Conservation (phyloP, 306 rosid genomes). For the Quercus berberidifolia region DNA sequence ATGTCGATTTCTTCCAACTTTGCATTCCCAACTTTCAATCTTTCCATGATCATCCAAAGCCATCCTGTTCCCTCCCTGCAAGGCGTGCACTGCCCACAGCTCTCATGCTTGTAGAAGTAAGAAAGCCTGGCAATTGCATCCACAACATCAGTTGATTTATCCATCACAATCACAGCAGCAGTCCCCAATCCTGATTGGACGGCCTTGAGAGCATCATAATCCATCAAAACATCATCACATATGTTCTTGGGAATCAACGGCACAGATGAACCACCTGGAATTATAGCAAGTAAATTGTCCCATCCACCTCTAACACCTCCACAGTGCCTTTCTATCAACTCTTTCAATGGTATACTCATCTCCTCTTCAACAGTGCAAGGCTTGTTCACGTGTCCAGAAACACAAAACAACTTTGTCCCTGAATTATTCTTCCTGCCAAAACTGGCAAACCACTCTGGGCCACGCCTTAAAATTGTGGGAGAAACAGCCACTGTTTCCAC, state of each 20-base stretch:
- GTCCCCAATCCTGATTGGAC: slow-evolving; percentile 88
- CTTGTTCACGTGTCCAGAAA: slow-evolving; percentile 96
- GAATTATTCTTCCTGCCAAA: slow-evolving; percentile 98
- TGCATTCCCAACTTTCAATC: slow-evolving; percentile 96
- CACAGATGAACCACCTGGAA: slow-evolving; percentile 99
- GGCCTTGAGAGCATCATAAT: slow-evolving; percentile 94
- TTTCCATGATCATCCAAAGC: slow-evolving; percentile 99
- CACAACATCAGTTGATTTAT: slow-evolving; percentile 90
- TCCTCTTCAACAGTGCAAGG: slow-evolving; percentile 99
- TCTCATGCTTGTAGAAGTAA: slow-evolving; percentile 97
- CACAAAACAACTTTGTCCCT: slow-evolving; percentile 86
- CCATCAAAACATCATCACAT: slow-evolving; percentile 95
- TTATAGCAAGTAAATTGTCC: slow-evolving; percentile 91
- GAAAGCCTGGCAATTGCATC: slow-evolving; percentile 99
- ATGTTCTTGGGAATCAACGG: slow-evolving; percentile 84
- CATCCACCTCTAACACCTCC: slow-evolving; percentile 99
- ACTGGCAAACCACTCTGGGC: slow-evolving; percentile 98
- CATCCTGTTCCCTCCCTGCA: slow-evolving; percentile 99
- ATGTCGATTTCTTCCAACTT: slow-evolving; percentile 96
- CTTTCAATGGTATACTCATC: slow-evolving; percentile 95
- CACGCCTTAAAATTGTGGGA: slow-evolving; percentile 95
- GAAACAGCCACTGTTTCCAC: slow-evolving; percentile 99
- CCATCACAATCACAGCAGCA: slow-evolving; percentile 99
- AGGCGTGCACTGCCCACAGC: slow-evolving; percentile 99
- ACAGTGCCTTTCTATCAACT: slow-evolving; percentile 96